A percentile compares a stretch with the other conserved stretches of the same genome.
Evolutionary conservation across 805 yeast genomes (phyloP).

Genomic region (Wickerhamiella australiensis): DNA sequence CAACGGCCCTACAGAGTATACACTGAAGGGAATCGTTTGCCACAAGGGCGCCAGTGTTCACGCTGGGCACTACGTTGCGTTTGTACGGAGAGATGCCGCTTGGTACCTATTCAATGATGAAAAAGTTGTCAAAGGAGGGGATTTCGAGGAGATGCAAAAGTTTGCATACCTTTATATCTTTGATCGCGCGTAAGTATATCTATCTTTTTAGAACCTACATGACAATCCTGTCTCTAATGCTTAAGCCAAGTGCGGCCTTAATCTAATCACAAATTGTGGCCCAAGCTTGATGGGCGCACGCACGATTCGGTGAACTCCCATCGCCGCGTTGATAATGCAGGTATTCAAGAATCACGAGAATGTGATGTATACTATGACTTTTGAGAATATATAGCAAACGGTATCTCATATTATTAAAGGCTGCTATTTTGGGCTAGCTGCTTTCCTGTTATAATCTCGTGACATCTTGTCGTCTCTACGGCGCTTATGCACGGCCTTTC

Average conservation of each 20-base stretch:
- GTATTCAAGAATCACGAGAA: too few relatives aligned
- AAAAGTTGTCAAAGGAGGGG: conserved; percentile 51
- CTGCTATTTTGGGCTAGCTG: too few relatives aligned
- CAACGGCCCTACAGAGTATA: conserved; percentile 32
- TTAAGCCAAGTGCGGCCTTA: too few relatives aligned
- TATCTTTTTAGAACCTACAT: neutral
- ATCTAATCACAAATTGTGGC: too few relatives aligned
- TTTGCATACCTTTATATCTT: conserved; percentile 40
- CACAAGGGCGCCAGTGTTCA: conserved; percentile 86
- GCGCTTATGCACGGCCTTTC: neutral
- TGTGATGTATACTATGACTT: too few relatives aligned
- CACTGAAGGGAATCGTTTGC: conserved; percentile 56
- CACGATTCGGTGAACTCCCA: too few relatives aligned
- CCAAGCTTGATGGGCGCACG: too few relatives aligned
- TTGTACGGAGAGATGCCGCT: conserved; percentile 38
- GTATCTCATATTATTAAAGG: too few relatives aligned
- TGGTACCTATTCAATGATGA: conserved; percentile 88
- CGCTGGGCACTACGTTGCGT: conserved; percentile 86
- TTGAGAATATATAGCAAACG: too few relatives aligned
- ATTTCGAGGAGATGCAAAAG: conserved; percentile 35
- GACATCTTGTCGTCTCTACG: neutral
- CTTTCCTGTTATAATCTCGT: too few relatives aligned
- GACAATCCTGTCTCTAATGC: too few relatives aligned
- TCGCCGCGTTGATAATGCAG: too few relatives aligned
- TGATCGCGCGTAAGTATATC: conserved; percentile 19